phyloP scores from a whole-genome alignment of 2,329 filamentous ascomycete species.

The Juglanconis oblonga region DNA sequence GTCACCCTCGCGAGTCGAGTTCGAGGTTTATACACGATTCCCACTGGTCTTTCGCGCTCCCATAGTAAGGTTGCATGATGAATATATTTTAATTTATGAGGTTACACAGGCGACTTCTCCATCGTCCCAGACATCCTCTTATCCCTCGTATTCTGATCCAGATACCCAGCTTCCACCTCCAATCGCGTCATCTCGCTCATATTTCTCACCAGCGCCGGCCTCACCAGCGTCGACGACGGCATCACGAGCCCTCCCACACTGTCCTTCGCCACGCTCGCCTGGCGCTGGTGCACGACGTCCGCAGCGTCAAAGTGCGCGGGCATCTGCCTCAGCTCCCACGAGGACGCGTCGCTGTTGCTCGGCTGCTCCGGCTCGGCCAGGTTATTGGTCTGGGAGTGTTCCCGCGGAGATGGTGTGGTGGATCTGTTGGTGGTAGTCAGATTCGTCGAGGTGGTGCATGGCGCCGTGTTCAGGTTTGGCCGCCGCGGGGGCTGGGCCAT shows the following conservation, averaged over 20 bases:
- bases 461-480: neutral
- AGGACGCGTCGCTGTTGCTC: neutral
- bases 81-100: conserved; percentile 22
- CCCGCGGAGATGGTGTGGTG: neutral
- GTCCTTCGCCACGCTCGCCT: conserved; percentile 2
- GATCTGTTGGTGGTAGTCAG: neutral
- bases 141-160: neutral
- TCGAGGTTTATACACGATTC: neutral
- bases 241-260: neutral
- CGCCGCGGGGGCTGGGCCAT: neutral
- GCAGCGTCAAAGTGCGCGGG: neutral
- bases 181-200: conserved; percentile 11
- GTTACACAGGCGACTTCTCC: neutral
- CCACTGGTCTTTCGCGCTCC: too few species aligned
- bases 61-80: neutral
- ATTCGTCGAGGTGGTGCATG: neutral
- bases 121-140: neutral
- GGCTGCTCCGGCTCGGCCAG: neutral
- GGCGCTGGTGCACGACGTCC: neutral
- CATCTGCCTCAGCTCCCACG: neutral
- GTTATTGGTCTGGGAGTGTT: neutral
- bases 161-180: conserved; percentile 3
- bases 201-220: conserved; percentile 5
- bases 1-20: too few species aligned
- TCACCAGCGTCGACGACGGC: neutral